Evolutionary conservation across 2,329 filamentous ascomycete species (phyloP).

Genomic region (Trichoderma guizhouense): DNA sequence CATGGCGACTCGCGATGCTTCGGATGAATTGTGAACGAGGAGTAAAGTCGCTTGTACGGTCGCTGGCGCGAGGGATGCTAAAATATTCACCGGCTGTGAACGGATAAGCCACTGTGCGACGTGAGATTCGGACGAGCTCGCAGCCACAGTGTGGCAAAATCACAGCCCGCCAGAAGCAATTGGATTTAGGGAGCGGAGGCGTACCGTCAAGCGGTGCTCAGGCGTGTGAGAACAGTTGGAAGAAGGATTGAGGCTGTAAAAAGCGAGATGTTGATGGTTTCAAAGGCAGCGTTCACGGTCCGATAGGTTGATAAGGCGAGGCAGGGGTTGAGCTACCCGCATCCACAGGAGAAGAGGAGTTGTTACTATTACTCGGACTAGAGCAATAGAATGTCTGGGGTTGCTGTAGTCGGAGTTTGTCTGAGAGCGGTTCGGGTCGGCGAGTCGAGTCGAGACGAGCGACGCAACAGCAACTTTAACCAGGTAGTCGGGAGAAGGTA

Average conservation of each 20-base stretch:
- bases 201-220: background rate
- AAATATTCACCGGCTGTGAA: conserved; percentile 4
- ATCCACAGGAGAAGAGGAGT: background rate
- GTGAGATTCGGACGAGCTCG: conserved; percentile 8
- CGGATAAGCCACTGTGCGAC: conserved; percentile 14
- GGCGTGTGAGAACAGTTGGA: background rate
- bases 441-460: background rate
- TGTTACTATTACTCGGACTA: background rate
- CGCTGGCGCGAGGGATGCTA: conserved; percentile 2
- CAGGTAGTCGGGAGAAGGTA: background rate
- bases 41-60: background rate
- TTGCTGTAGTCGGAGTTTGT: background rate
- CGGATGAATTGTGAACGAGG: background rate
- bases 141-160: conserved; percentile 16
- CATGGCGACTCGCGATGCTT: conserved; percentile 25
- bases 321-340: background rate
- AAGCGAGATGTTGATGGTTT: background rate
- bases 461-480: background rate
- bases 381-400: background rate
- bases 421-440: background rate
- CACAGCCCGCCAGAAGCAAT: background rate
- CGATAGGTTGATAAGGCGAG: background rate
- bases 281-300: background rate
- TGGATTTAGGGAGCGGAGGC: background rate
- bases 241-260: background rate